These are phyloP conservation scores for Mycena haematopus DNA, from an alignment of 768 basidiomycete species.

Conservation along the genomic window DNA sequence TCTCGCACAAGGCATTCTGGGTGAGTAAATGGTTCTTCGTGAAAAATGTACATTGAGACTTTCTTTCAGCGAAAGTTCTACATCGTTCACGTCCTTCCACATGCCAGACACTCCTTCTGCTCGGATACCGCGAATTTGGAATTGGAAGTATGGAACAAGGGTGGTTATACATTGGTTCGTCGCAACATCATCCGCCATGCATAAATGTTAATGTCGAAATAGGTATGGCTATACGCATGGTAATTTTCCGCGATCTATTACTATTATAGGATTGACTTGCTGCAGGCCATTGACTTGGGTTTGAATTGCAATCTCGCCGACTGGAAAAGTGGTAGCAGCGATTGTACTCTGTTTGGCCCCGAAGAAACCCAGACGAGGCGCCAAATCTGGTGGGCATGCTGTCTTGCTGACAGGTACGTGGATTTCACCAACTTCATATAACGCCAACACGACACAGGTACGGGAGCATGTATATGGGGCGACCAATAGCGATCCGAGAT, in stretches of 20 bases:
- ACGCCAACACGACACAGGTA: slow-evolving; percentile 48
- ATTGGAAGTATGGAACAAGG: slow-evolving; percentile 85
- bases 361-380: slow-evolving; percentile 75
- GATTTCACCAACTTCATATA: not conserved
- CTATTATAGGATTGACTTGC: slow-evolving; percentile 23
- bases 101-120: slow-evolving; percentile 79
- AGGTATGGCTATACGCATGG: slow-evolving; percentile 82
- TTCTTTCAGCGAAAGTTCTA: slow-evolving; percentile 59
- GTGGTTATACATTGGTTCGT: slow-evolving; percentile 79
- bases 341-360: slow-evolving; percentile 62
- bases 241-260: slow-evolving; percentile 34
- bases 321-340: slow-evolving; percentile 64
- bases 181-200: not conserved
- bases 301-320: slow-evolving; percentile 79
- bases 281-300: slow-evolving; percentile 79
- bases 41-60: slow-evolving; percentile 10
- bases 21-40: slow-evolving; percentile 43
- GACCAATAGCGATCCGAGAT: slow-evolving; percentile 72
- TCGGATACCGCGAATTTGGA: slow-evolving; percentile 87
- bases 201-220: slow-evolving; percentile 17
- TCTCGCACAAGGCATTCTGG: slow-evolving; percentile 66
- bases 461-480: slow-evolving; percentile 78
- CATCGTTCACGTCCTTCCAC: slow-evolving; percentile 76
- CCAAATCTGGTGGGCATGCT: slow-evolving; percentile 84
- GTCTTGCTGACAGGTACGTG: slow-evolving; percentile 69